phyloP scores from a whole-genome alignment of 441 rosid species.

The Pelargonium cotyledonis region DNA sequence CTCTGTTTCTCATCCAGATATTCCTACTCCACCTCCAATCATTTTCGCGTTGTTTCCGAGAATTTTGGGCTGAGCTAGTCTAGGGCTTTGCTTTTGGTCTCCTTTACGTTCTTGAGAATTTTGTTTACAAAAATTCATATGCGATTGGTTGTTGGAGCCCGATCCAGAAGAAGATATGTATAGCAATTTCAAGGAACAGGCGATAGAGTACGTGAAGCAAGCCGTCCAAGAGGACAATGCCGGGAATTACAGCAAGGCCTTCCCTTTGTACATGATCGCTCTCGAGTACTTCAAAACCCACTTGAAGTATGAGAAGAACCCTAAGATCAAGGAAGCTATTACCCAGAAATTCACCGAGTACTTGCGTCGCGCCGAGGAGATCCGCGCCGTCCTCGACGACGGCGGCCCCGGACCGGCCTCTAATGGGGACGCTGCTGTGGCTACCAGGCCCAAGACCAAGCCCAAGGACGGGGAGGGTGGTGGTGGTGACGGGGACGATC shows the following conservation, averaged over 20 bases:
- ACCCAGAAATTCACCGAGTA: slow-evolving; percentile 93
- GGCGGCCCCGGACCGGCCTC: slow-evolving; percentile 82
- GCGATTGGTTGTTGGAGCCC: no score
- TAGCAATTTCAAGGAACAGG: slow-evolving; percentile 35
- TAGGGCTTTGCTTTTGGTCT: no score
- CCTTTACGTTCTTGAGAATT: no score
- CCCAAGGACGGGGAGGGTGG: slow-evolving; percentile 46
- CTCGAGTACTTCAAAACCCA: slow-evolving; percentile 86
- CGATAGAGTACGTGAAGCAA: slow-evolving; percentile 89
- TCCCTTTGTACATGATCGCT: slow-evolving; percentile 72
- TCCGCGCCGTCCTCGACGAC: slow-evolving; percentile 89
- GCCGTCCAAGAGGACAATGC: slow-evolving; percentile 91
- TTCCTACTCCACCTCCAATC: no score
- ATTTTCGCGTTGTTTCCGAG: no score
- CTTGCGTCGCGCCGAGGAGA: slow-evolving; percentile 96
- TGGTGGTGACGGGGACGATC: slow-evolving; percentile 61
- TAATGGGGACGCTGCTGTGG: slow-evolving; percentile 87
- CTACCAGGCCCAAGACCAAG: slow-evolving; percentile 81
- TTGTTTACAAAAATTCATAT: no score
- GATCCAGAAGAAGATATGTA: slow-evolving; percentile 42
- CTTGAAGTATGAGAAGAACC: slow-evolving; percentile 95
- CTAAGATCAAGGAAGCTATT: slow-evolving; percentile 82
- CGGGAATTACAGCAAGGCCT: slow-evolving; percentile 87
- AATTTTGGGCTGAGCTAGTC: no score
- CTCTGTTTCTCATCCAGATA: no score